Conservation (phyloP, 1,284 basidiomycete species). For the Fomitopsis palustris region DNA sequence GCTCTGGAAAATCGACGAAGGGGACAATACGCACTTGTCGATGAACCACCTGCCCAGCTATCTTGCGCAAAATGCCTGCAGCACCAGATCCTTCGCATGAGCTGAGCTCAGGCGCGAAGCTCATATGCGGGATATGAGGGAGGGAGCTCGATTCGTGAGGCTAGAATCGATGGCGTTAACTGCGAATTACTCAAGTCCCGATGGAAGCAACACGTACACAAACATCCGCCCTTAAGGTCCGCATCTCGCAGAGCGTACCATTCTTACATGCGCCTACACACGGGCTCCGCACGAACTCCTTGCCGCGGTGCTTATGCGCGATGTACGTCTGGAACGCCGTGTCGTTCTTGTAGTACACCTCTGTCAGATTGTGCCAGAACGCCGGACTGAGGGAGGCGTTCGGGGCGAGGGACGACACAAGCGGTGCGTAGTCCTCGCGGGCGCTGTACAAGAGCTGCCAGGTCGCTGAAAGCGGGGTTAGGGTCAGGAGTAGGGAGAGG, state of each 20-base stretch:
- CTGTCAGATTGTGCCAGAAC: conserved; percentile 63
- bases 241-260: conserved; percentile 42
- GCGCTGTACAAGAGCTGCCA: conserved; percentile 60
- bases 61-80: conserved; percentile 8
- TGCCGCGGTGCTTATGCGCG: conserved; percentile 38
- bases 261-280: conserved; percentile 44
- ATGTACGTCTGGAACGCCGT: conserved; percentile 44
- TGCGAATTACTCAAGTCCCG: neutral
- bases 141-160: conserved; percentile 1
- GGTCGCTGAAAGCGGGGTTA: conserved; percentile 32
- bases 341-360: conserved; percentile 47
- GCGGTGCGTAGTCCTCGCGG: conserved; percentile 44
- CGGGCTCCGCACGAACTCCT: conserved; percentile 22
- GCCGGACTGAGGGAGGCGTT: conserved; percentile 34
- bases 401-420: conserved; percentile 31
- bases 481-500: neutral
- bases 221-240: conserved; percentile 46
- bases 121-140: conserved; percentile 4
- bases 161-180: neutral
- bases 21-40: neutral
- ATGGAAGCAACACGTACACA: conserved; percentile 36
- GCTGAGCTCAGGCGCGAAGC: neutral
- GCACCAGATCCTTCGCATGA: conserved; percentile 10
- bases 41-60: neutral
- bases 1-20: neutral